Percentiles rank a stretch among this genome's conserved stretches.
phyloP scores from a whole-genome alignment of 2,329 filamentous ascomycete species.

The Aureobasidium vineae region DNA sequence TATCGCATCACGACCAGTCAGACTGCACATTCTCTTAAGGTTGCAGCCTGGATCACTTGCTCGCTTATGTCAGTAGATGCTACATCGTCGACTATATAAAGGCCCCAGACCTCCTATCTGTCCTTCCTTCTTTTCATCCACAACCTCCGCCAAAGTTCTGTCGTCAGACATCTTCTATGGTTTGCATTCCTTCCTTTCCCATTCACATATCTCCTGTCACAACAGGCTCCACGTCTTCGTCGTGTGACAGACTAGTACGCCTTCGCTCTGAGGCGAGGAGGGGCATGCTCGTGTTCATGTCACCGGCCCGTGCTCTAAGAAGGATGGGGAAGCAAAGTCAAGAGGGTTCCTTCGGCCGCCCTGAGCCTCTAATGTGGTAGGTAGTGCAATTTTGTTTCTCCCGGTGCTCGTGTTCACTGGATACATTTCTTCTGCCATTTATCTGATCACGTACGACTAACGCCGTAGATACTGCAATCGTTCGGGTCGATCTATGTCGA shows the following conservation, averaged over 20 bases:
- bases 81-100: background rate
- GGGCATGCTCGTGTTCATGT: constrained; percentile 1
- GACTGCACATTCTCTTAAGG: background rate
- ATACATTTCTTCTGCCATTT: background rate
- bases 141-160: background rate
- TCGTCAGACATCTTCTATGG: background rate
- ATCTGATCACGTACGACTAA: constrained; percentile 1
- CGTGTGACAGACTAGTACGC: background rate
- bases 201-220: background rate
- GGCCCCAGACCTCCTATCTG: background rate
- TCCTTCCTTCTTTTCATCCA: background rate
- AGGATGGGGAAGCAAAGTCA: background rate
- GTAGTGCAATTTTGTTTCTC: background rate
- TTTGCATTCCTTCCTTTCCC: background rate
- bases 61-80: background rate
- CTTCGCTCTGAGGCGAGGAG: background rate
- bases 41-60: background rate
- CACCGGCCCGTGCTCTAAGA: background rate
- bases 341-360: background rate
- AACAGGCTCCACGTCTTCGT: background rate
- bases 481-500: no score
- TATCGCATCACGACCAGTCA: background rate
- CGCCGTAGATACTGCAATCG: background rate
- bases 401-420: background rate
- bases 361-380: background rate